Conservation (phyloP, 208 protist genomes). For the Leishmania mexicana region DNA sequence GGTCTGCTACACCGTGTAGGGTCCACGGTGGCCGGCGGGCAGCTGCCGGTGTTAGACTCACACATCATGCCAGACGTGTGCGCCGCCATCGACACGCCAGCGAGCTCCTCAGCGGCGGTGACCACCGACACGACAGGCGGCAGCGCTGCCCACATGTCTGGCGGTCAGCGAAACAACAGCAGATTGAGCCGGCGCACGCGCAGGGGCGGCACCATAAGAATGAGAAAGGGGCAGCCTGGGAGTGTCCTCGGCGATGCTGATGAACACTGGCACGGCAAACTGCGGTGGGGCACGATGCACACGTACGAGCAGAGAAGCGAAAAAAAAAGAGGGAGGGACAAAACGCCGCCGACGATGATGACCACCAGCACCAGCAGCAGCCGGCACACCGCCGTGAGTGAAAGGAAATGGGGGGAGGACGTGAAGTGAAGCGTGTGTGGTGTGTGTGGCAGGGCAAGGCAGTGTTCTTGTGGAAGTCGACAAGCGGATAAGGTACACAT, state of each 20-base stretch:
- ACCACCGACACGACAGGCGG: slow-evolving; percentile 20
- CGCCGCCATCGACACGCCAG: slow-evolving; percentile 18
- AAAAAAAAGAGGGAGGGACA: background rate
- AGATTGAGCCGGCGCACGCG: background rate
- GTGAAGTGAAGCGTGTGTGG: background rate
- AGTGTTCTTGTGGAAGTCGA: background rate
- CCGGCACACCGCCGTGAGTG: too few relatives aligned
- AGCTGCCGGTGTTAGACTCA: background rate
- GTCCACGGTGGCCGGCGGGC: background rate
- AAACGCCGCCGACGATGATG: background rate
- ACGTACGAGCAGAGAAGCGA: background rate
- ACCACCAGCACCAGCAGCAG: too few relatives aligned
- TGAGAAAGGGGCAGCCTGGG: background rate
- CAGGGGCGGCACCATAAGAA: background rate
- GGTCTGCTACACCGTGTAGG: background rate
- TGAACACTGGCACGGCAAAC: background rate
- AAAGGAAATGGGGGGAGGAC: background rate
- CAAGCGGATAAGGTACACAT: background rate
- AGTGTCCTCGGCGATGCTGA: background rate
- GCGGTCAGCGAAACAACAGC: background rate
- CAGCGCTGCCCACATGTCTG: slow-evolving; percentile 30
- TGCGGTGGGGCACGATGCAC: background rate
- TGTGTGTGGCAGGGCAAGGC: background rate
- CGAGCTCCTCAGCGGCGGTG: slow-evolving; percentile 19
- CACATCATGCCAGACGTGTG: slow-evolving; percentile 23